A percentile compares a stretch with the other conserved stretches of the same genome.
Evolutionary conservation across 805 yeast species (phyloP).

Genomic region (Kregervanrija delftensis): DNA sequence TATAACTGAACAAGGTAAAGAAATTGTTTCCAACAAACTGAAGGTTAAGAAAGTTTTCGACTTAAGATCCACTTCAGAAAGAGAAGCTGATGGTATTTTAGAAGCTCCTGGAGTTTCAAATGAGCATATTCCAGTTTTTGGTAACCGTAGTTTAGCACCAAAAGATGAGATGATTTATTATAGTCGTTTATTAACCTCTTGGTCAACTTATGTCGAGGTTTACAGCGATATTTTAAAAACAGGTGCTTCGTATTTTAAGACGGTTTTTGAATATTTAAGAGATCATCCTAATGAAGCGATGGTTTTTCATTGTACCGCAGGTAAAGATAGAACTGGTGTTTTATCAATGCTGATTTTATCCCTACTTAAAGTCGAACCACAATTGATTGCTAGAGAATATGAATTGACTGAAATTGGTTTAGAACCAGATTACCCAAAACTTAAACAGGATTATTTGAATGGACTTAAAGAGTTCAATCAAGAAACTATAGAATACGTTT

Average conservation of each 20-base stretch:
- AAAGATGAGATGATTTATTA: constrained; percentile 52
- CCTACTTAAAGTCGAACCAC: constrained; percentile 57
- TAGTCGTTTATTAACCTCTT: constrained; percentile 46
- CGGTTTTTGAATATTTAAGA: constrained; percentile 47
- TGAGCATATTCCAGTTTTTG: constrained; percentile 52
- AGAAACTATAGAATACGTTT: too few relatives aligned
- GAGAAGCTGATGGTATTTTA: constrained; percentile 38
- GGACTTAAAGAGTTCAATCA: too few relatives aligned
- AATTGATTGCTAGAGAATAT: constrained; percentile 66
- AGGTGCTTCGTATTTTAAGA: constrained; percentile 42
- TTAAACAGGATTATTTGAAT: constrained; percentile 16
- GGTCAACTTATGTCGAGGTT: constrained; percentile 56
- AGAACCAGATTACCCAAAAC: constrained; percentile 36
- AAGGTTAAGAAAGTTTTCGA: constrained; percentile 57
- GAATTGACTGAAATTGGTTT: constrained; percentile 68
- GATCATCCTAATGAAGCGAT: constrained; percentile 48
- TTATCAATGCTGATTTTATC: constrained; percentile 60
- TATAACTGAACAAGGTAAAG: constrained; percentile 45
- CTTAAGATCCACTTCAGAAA: constrained; percentile 57
- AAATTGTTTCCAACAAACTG: constrained; percentile 30
- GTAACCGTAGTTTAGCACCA: constrained; percentile 52
- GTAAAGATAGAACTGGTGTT: constrained; percentile 81
- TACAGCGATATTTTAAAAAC: constrained; percentile 50
- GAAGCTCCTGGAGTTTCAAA: constrained; percentile 39
- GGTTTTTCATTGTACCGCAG: constrained; percentile 76